A percentile compares a stretch with the other conserved stretches of the same genome.
phyloP scores from a whole-genome alignment of 805 yeast genomes.

The Sugiyamaella chiloensis region DNA sequence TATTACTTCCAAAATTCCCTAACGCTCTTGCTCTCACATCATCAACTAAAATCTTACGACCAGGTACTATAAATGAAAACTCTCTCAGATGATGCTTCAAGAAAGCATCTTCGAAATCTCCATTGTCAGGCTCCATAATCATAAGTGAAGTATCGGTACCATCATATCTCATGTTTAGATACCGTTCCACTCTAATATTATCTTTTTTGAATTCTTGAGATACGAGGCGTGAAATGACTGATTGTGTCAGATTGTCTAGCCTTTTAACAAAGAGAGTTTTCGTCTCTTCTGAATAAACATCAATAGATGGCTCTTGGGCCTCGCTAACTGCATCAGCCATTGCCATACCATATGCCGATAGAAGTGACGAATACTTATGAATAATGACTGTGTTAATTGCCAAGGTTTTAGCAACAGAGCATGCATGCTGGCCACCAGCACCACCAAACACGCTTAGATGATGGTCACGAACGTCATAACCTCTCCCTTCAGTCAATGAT shows the following conservation, averaged over 20 bases:
- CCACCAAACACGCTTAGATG: conserved; percentile 83
- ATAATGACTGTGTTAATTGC: conserved; percentile 66
- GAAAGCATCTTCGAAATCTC: background rate
- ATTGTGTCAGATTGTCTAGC: conserved; percentile 44
- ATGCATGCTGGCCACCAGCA: conserved; percentile 90
- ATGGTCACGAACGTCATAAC: conserved; percentile 62
- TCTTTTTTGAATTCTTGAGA: conserved; percentile 44
- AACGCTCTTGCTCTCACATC: background rate
- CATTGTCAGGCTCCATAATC: conserved; percentile 38
- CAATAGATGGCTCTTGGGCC: conserved; percentile 33
- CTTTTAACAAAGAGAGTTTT: conserved; percentile 39
- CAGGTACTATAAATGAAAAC: background rate
- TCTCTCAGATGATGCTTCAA: background rate
- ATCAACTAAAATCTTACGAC: background rate
- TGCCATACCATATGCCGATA: conserved; percentile 86
- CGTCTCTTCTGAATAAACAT: conserved; percentile 51
- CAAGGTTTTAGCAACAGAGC: conserved; percentile 64
- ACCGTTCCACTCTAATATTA: conserved; percentile 60
- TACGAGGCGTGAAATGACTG: no score
- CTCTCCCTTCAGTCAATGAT: conserved; percentile 78
- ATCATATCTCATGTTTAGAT: conserved; percentile 70
- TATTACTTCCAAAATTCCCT: background rate
- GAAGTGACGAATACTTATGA: conserved; percentile 75
- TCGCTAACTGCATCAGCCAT: conserved; percentile 81
- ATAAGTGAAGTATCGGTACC: conserved; percentile 87